phyloP scores from a whole-genome alignment of 768 basidiomycete species.

The Suillus cothurnatus region DNA sequence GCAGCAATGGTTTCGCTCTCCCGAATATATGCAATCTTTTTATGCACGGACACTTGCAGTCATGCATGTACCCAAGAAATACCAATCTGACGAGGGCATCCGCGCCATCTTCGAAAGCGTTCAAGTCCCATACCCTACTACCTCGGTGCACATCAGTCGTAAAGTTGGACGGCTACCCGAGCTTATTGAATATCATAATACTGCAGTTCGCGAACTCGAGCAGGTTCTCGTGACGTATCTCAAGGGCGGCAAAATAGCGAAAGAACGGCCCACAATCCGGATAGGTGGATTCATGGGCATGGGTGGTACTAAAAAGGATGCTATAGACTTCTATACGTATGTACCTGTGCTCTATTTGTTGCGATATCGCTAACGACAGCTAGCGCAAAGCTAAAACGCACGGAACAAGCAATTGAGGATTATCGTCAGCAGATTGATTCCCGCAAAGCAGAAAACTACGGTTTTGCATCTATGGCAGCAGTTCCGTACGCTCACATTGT shows the following conservation, averaged over 20 bases:
- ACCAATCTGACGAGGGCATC: conserved; percentile 86
- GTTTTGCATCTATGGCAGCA: conserved; percentile 89
- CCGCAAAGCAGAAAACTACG: conserved; percentile 85
- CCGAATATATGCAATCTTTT: conserved; percentile 87
- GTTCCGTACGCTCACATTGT: conserved; percentile 89
- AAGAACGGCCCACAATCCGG: conserved; percentile 79
- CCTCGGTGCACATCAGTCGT: conserved; percentile 86
- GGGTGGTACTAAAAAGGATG: conserved; percentile 85
- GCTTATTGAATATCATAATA: conserved; percentile 89
- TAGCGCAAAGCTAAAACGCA: conserved; percentile 52
- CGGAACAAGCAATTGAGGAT: conserved; percentile 73
- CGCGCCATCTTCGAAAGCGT: conserved; percentile 71
- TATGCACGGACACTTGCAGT: conserved; percentile 92
- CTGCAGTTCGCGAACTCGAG: conserved; percentile 93
- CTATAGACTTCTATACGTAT: conserved; percentile 92
- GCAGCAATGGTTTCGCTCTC: conserved; percentile 85
- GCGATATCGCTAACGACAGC: conserved; percentile 15
- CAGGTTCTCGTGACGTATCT: conserved; percentile 87
- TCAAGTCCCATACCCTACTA: conserved; percentile 87
- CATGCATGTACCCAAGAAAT: conserved; percentile 74
- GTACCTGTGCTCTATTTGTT: conserved; percentile 31
- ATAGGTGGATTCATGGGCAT: conserved; percentile 80
- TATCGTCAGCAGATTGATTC: conserved; percentile 72
- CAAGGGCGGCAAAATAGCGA: conserved; percentile 77
- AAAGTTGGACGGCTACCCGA: conserved; percentile 88